phyloP scores from a whole-genome alignment of 169 alveolate genomes.

The Eimeria nieschulzi region DNA sequence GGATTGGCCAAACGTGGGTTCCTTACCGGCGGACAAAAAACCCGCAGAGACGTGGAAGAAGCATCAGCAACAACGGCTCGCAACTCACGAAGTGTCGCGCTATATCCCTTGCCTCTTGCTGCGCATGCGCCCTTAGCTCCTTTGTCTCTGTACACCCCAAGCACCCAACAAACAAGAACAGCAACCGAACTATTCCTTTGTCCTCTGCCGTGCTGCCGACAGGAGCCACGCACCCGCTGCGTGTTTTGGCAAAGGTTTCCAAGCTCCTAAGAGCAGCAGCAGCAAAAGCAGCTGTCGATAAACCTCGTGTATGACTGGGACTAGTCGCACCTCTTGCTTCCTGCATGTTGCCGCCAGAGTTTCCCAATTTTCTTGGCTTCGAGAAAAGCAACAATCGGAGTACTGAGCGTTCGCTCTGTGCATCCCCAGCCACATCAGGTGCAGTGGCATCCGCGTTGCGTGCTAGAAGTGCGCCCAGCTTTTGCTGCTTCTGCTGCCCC shows the following conservation, averaged over 20 bases:
- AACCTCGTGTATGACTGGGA: background rate
- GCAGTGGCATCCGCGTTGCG: background rate
- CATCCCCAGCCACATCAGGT: background rate
- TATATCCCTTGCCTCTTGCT: background rate
- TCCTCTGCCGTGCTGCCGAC: background rate
- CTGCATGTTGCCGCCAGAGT: background rate
- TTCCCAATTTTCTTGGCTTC: background rate
- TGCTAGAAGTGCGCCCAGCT: background rate
- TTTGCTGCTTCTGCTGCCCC: constrained; percentile 8
- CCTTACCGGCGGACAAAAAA: constrained; percentile 17
- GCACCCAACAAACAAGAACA: background rate
- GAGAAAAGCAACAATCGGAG: constrained; percentile 9
- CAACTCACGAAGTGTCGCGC: background rate
- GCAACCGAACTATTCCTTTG: background rate
- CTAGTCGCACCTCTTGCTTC: constrained; percentile 11
- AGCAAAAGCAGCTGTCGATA: background rate
- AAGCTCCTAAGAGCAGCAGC: constrained; percentile 10
- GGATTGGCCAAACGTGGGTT: background rate
- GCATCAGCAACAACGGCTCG: constrained; percentile 14
- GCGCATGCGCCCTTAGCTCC: constrained; percentile 15
- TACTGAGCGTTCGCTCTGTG: constrained; percentile 45
- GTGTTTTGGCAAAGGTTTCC: background rate
- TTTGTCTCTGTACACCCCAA: background rate
- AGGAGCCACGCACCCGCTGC: background rate
- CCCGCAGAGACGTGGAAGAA: constrained; percentile 16